Percentiles rank a stretch among this genome's conserved stretches.
Evolutionary conservation across 2,329 filamentous ascomycete species (phyloP).

Genomic region (Fusarium tricinctum): DNA sequence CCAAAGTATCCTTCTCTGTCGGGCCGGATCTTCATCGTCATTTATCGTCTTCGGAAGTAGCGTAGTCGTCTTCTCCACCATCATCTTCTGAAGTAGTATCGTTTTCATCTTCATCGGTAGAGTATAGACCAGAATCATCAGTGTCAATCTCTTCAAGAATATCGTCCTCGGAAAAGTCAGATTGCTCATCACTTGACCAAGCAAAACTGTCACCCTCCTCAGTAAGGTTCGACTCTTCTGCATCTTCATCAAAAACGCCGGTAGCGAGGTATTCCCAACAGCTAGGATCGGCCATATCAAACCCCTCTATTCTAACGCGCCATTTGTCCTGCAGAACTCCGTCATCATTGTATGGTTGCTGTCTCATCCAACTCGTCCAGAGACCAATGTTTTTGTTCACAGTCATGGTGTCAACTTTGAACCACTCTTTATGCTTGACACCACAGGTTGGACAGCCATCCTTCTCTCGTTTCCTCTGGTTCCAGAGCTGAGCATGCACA

Average conservation of each 20-base stretch:
- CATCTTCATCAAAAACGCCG: constrained; percentile 34
- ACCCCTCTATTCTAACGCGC: constrained; percentile 38
- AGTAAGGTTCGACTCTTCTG: constrained; percentile 29
- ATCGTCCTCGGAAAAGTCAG: constrained; percentile 11
- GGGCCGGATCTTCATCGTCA: background rate
- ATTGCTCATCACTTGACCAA: constrained; percentile 25
- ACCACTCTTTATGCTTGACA: constrained; percentile 50
- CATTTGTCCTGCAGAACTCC: constrained; percentile 46
- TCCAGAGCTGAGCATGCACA: constrained; percentile 49
- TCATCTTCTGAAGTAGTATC: too few species aligned
- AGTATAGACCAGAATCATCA: constrained; percentile 10
- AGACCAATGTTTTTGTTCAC: constrained; percentile 40
- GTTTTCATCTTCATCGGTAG: constrained; percentile 16
- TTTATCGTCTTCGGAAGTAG: constrained; percentile 4
- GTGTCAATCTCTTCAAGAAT: constrained; percentile 1
- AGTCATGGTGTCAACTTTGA: constrained; percentile 36
- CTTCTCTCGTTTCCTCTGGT: constrained; percentile 46
- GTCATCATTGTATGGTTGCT: constrained; percentile 48
- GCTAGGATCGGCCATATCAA: constrained; percentile 45
- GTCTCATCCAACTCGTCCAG: constrained; percentile 50
- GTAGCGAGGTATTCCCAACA: constrained; percentile 49
- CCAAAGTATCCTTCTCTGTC: background rate
- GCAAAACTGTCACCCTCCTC: constrained; percentile 25
- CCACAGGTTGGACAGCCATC: constrained; percentile 45
- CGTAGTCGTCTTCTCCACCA: background rate